Base-by-base conservation (phyloP, 768 basidiomycete species). In the Boletellus sp. region DNA sequence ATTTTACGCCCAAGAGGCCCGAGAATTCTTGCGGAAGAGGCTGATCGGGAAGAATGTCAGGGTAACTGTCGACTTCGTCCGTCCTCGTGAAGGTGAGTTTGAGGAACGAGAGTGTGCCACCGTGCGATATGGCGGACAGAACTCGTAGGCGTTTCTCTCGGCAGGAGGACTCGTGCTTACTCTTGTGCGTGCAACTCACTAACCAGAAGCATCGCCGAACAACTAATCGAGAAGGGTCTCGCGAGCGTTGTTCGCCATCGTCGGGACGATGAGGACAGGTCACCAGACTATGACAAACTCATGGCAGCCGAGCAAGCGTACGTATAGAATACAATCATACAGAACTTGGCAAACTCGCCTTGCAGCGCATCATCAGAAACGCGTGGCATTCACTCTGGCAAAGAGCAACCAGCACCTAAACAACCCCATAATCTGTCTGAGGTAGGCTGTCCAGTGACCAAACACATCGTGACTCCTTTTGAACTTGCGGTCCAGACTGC, bases 91-190 rank as follows among this genome's bases (percentile, higher is more conserved):
- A 55, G 95, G 94, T 36, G 94, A 95, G 51, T 97, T 80, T 57
- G 94, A 94, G 45, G 92, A 94, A 65, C 83, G 93, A 38, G 91
- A 96, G 68, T 93, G 90, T 61, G 92, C 84, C 2, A 95, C 94
- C 3, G 72, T 97, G 57, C 87, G 87, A 42, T 90, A 85, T 57
- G 91, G 92, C 12, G 82, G 79, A 31, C 86, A 88, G 56, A 87
- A 84, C 64, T 73, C 77, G 93, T 94, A 65, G 87, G 6, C 33
- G 41, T 12, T 22, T 49, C 31, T 19, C 42, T 16, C 5, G 3
- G 24, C 19, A 7, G 44, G 23, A 1, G 13, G 16, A 24, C 24
- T 23, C 19, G 42, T 41, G 42, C 42, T 52, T 32, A 53, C 53
- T 45, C 48, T 19, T 42, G 17, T 33, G 45, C n/a, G 45, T 39